Percentiles rank a stretch among this genome's conserved stretches.
Conservation (phyloP, 495 filamentous ascomycete genomes). For the Annulohypoxylon stygium region DNA sequence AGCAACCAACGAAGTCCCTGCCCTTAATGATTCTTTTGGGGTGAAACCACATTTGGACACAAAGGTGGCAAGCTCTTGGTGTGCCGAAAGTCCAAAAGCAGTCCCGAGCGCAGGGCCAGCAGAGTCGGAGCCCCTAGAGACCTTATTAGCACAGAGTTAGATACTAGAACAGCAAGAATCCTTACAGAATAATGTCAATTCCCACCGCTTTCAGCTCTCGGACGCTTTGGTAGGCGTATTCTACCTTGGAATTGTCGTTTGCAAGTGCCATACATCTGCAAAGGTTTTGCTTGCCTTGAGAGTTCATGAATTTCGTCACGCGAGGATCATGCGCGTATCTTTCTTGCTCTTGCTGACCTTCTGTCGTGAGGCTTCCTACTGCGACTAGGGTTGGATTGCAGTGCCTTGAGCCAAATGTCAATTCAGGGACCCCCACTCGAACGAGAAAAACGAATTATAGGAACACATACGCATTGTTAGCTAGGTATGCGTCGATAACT, state of each 20-base stretch:
- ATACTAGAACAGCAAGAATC: neutral
- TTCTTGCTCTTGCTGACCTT: constrained; percentile 31
- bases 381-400: constrained; percentile 38
- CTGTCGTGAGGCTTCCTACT: constrained; percentile 25
- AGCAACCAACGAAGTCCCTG: constrained; percentile 49
- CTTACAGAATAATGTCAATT: constrained; percentile 32
- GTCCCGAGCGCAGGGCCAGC: constrained; percentile 35
- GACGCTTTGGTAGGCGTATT: constrained; percentile 40
- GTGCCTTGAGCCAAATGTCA: constrained; percentile 6
- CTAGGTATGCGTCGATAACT: constrained; percentile 32
- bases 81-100: constrained; percentile 30
- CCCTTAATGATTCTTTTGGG: constrained; percentile 49
- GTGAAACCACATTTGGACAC: constrained; percentile 42
- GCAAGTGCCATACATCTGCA: constrained; percentile 28
- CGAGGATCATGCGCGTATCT: constrained; percentile 31
- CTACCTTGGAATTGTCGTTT: constrained; percentile 12
- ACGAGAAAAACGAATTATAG: neutral
- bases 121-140: constrained; percentile 38
- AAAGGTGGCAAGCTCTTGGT: constrained; percentile 32
- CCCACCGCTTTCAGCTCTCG: constrained; percentile 35
- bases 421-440: neutral
- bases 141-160: neutral
- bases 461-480: constrained; percentile 33
- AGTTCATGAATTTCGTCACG: constrained; percentile 16
- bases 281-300: constrained; percentile 12